Base-by-base conservation (phyloP, 495 filamentous ascomycete genomes). In the Hypoxylon crocopeplum region DNA sequence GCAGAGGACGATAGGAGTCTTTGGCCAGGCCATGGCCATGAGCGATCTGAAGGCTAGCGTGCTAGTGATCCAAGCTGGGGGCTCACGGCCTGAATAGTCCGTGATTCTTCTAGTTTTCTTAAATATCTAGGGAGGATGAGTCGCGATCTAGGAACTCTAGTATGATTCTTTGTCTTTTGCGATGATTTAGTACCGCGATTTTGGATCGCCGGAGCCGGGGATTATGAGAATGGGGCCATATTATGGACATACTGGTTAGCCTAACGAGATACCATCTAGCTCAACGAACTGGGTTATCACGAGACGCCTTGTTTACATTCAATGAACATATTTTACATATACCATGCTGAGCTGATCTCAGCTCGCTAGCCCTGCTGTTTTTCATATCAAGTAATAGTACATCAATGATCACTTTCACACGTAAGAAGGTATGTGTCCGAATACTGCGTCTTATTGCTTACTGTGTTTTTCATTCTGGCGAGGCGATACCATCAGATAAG, bases 31-130 rank as follows among this genome's bases (percentile, higher is more conserved):
- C 36, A 70, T 93, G 21, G 78, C 88, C 3, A 82, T 77, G 44
- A 76, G 72, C 30, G 81, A 82, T 21, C 70, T 90, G 8, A 84
- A 79, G 59, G 87, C 88, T 0, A 93, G 89, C 70, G 74, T 96
- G n/a, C 72, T 96, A 48, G 83, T 95, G 47, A 77, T 97, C 20
- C 87, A 92, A 66, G 90, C 61, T 33, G 50, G 36, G 0, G 50
- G 20, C 5, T 47, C 44, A n/a, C 55, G 38, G 11, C 24, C 20
- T 6, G 33, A 42, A 27, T 15, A 40, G 13, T n/a, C n/a, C n/a
- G n/a, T 47, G 40, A 41, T 40, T 47, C 27, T n/a, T n/a, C 22
- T 10, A 17, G 16, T 40, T 2, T 12, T 37, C 44, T 29, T 15
- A 30, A 15, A 16, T 13, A 25, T 40, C 13, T 16, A n/a, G 22